A percentile compares a stretch with the other conserved stretches of the same genome.
phyloP scores from a whole-genome alignment of 495 filamentous ascomycete genomes.

The Podospora didyma region DNA sequence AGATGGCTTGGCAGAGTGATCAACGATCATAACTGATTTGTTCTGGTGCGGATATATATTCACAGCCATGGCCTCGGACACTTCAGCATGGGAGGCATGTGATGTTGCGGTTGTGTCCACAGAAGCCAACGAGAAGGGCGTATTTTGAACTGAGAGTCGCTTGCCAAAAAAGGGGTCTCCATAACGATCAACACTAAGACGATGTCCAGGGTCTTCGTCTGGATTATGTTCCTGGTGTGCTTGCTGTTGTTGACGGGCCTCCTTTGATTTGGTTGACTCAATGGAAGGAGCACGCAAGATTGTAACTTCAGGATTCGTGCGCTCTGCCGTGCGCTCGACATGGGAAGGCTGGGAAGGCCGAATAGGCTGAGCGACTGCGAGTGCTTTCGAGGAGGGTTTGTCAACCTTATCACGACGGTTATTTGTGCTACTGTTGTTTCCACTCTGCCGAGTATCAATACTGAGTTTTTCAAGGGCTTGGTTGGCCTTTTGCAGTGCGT shows the following conservation, averaged over 20 bases:
- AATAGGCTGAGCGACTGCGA: background rate
- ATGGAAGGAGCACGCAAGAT: slow-evolving; percentile 26
- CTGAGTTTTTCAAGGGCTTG: slow-evolving; percentile 24
- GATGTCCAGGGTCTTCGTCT: slow-evolving; percentile 25
- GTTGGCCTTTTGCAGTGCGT: slow-evolving; percentile 24
- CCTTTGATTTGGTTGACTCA: slow-evolving; percentile 25
- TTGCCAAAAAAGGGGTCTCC: slow-evolving; percentile 54
- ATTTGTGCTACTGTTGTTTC: background rate
- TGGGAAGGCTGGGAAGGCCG: too few relatives aligned
- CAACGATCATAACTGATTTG: slow-evolving; percentile 70
- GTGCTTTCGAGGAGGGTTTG: background rate
- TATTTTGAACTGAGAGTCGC: slow-evolving; percentile 48
- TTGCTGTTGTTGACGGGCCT: slow-evolving; percentile 1
- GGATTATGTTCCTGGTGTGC: slow-evolving; percentile 5
- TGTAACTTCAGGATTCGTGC: slow-evolving; percentile 6
- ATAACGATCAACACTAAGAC: slow-evolving; percentile 41
- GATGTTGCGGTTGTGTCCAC: slow-evolving; percentile 52
- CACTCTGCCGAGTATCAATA: slow-evolving; percentile 11
- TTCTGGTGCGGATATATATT: slow-evolving; percentile 86
- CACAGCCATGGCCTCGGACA: slow-evolving; percentile 76
- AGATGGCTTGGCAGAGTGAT: slow-evolving; percentile 55
- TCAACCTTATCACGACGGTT: background rate
- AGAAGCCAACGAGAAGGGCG: slow-evolving; percentile 56
- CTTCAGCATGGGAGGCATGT: slow-evolving; percentile 50
- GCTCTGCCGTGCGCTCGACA: background rate